Evolutionary conservation across 2,329 filamentous ascomycete species (phyloP), one percentile per base, ranked within the genome.

Genomic region (Scedosporium boydii): DNA sequence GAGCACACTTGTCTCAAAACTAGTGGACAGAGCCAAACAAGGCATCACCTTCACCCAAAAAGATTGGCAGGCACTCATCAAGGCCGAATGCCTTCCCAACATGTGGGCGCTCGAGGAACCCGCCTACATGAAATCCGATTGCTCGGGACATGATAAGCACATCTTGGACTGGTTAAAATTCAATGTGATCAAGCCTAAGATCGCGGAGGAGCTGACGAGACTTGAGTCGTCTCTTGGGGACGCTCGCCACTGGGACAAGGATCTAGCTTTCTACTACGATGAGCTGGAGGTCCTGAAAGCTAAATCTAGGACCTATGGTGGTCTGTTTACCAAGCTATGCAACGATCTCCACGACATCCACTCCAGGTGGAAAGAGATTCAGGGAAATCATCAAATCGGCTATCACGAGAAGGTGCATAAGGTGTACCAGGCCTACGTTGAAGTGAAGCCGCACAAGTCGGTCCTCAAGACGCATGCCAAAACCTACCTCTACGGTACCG

Each of bases 131-230:
- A 71, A 70, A 3, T 71, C 75, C 0, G 65, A 63, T 5, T 76
- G 23, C 14, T 9, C 5, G 5, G 18, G 10, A 9, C 64, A 0
- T 61, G 67, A 1, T 12, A 62, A 3, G 16, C 83, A 89, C 62
- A 82, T 90, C 3, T 77, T 88, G 4, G 88, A 91, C 68, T 77
- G 80, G 44, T 74, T 91, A 6, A 86, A 82, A 65, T 87, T 85
- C 18, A 65, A 71, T 0, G 74, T 86, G 1, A 80, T 84, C 0
- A 70, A 78, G 12, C 71, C 73, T 0, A 70, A 71, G 0, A 75
- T 84, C 9, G 69, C 75, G 0, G 53, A 63, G 0, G 76, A 76
- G 26, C 66, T 81, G 2, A 65, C 64, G 1, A 68, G 67, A 0
- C 72, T 84, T n/a, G 10, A 16, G 0, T 57, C 1, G 59, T 67